Evolutionary conservation across 169 alveolate genomes (phyloP).

Genomic region (Neospora caninum): DNA sequence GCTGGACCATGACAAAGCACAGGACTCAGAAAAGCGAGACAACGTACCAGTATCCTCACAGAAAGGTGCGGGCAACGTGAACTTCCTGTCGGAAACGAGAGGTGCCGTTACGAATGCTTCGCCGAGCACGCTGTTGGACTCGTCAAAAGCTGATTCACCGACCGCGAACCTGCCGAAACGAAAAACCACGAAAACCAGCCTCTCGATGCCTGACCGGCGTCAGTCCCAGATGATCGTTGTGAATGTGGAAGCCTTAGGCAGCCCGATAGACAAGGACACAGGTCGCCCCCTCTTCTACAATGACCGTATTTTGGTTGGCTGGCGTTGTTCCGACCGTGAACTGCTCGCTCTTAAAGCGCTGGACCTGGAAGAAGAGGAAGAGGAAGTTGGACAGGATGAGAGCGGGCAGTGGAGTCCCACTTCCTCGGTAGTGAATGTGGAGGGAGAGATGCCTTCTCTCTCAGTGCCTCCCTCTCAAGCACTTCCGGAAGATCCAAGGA

Average conservation of each 20-base stretch:
- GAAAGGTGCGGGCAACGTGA: neutral
- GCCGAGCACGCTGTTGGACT: neutral
- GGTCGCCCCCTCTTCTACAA: conserved; percentile 38
- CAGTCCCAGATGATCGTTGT: conserved; percentile 22
- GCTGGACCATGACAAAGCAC: too few relatives aligned
- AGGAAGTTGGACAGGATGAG: neutral
- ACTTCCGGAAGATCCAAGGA: neutral
- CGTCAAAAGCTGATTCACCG: neutral
- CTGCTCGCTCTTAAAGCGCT: conserved; percentile 7
- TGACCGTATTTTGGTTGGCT: conserved; percentile 14
- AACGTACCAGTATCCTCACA: too few relatives aligned
- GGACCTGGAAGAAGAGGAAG: conserved; percentile 19
- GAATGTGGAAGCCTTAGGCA: conserved; percentile 12
- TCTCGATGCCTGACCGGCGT: neutral
- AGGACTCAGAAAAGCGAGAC: too few relatives aligned
- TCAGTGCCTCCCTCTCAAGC: neutral
- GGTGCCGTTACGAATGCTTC: neutral
- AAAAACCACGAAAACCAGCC: neutral
- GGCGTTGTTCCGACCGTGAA: conserved; percentile 22
- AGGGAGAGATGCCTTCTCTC: neutral
- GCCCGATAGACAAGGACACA: neutral
- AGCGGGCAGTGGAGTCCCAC: too few relatives aligned
- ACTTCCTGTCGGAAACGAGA: neutral
- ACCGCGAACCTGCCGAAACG: neutral
- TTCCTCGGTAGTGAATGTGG: too few relatives aligned